Base-by-base conservation (phyloP, 306 rosid genomes). In the Clitoria ternatea region DNA sequence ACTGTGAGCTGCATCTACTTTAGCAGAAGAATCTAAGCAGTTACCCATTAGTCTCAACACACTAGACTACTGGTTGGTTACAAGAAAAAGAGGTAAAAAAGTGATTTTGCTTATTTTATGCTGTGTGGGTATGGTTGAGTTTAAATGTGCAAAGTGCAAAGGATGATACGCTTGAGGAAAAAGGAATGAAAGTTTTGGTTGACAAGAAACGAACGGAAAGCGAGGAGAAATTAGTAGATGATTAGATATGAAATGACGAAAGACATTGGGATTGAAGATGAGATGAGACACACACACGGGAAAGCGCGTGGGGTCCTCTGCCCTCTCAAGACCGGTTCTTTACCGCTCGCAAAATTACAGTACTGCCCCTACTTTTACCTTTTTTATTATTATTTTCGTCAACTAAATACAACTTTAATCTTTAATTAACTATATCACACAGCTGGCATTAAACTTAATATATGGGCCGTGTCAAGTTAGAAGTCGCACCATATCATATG, bases 21-120 rank as follows among this genome's bases (percentile, higher is more conserved):
- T 89, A 40, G 90, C 96, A 30, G 96, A 89, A 43, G 97, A 92
- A 87, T 10, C 81, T 30, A 89, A 9, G 75, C 97, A 92, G 80
- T 92, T 92, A 64, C 97, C 97, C 97, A 92, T 92, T 23, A 35
- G 2, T 7, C 19, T 7, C 40, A 22, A 14, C n/a, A 15, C 44
- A 30, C 42, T 57, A 13, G 22, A 8, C 4, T 14, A 44, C 0
- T 27, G 19, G 15, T 9, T 39, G 61, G 32, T 42, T 26, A 44
- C 6, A 4, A 19, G 45, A 49, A n/a, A 15, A 30, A 45, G 10
- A 8, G 11, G 18, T 1, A 17, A 62, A 26, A 7, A 64, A 24
- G 56, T 3, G 9, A 12, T 19, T 13, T 10, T 27, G 26, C 23
- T 7, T 1, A 0, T 0, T n/a, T 30, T 15, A 2, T 36, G 1